Percentiles rank a stretch among this genome's conserved stretches.
These are phyloP conservation scores for Marasmius fiardii DNA, from an alignment of 1,284 basidiomycete genomes.

Conservation along the genomic window DNA sequence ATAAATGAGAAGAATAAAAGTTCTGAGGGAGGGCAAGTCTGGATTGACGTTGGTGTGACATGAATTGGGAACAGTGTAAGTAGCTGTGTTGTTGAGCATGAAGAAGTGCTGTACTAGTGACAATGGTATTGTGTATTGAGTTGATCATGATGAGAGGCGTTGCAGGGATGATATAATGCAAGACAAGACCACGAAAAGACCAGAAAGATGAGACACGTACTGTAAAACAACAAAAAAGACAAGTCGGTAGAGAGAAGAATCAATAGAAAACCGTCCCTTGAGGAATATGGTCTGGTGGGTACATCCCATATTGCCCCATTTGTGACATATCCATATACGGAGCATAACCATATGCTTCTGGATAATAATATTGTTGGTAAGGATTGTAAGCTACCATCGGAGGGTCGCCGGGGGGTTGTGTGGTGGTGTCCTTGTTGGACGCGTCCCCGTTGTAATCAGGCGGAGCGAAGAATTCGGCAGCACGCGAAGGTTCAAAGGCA, in stretches of 20 bases:
- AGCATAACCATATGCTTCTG: constrained; percentile 62
- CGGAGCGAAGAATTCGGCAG: constrained; percentile 14
- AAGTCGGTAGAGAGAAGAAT: constrained; percentile 16
- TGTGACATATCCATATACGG: constrained; percentile 66
- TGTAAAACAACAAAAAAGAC: constrained; percentile 14
- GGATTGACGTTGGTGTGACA: neutral
- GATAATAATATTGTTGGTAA: constrained; percentile 65
- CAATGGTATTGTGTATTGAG: neutral
- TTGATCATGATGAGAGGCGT: constrained; percentile 2
- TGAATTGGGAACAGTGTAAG: neutral
- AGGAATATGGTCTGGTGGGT: constrained; percentile 48
- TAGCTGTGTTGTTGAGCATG: neutral
- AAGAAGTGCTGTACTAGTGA: neutral
- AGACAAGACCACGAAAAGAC: constrained; percentile 15
- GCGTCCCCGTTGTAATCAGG: neutral
- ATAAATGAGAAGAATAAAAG: constrained; percentile 3
- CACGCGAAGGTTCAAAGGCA: constrained; percentile 40
- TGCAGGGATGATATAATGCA: constrained; percentile 22
- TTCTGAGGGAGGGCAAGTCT: neutral
- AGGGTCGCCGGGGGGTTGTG: constrained; percentile 20
- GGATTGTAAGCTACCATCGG: constrained; percentile 47
- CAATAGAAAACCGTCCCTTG: constrained; percentile 62
- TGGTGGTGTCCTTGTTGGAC: constrained; percentile 16
- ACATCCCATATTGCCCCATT: constrained; percentile 63
- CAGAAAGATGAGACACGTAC: constrained; percentile 15